Evolutionary conservation across 2,329 filamentous ascomycete species (phyloP), one percentile per base, ranked within the genome.

Genomic region (Gaeumannomyces sp.): DNA sequence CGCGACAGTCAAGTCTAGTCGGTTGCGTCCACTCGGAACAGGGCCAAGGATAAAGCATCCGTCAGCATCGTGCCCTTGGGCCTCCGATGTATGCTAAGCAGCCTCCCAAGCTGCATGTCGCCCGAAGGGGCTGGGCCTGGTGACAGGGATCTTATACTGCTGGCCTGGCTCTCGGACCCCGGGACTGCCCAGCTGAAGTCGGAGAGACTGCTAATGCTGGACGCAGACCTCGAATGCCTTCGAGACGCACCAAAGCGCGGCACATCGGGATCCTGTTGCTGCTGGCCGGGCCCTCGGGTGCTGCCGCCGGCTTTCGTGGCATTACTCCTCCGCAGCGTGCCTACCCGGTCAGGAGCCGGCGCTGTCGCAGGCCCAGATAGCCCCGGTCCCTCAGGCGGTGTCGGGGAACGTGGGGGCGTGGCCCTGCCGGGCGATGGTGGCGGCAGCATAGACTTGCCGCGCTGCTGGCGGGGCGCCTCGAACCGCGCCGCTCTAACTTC

Each of bases 11-110:
- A n/a, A 50, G 22, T n/a, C 16, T 45, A 63, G 4, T 63, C 62
- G 8, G 29, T n/a, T n/a, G 53, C 25, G 27, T 35, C 56, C 13
- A 63, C 62, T 1, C 62, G 62, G 33, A 63, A 63, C 3, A 63
- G 56, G 6, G 62, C 62, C 29, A 63, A n/a, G 7, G 62, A 63
- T 22, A 63, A n/a, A 7, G 62, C 62, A 59, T 63, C 56, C n/a
- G 62, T 58, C 29, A 63, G 35, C 62, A 63, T 63, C 1, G 56
- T 56, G 22, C 53, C 53, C 31, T 57, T 25, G 2, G 62, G 62
- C 31, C 62, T 53, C 28, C 62, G 53, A 10, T 59, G 50, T 6
- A 63, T 33, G 33, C 29, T 63, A 22, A 63, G 57, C 56, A 63
- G 31, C 56, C 62, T 56, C 2, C 62, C 62, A 13, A 63, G 11